Base-by-base conservation (phyloP, 305 asterid species). In the Fraxinus ornus region DNA sequence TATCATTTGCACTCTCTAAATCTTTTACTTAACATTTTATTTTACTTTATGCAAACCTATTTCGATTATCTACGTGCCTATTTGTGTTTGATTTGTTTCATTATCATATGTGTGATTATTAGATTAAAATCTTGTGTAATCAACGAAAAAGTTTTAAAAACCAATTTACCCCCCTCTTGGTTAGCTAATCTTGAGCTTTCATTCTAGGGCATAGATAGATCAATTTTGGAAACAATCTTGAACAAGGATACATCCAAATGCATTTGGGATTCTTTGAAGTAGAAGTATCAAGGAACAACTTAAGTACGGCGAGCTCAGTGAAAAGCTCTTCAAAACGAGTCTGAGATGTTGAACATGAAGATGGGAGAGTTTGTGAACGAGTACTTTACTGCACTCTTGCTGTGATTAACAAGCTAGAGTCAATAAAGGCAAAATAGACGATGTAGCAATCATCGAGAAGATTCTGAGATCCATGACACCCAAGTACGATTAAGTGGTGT, bases 201-300 rank as follows among this genome's bases (percentile, higher is more conserved):
- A 28, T 78, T 78, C n/a, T 79, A 78, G 8, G 82, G 30, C 2
- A 78, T 78, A 30, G 82, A 83, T 36, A 28, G 57, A 10, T 10
- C 28, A 0, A 60, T 78, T 12, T 3, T 76, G 39, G 80, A 81
- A 19, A 57, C 35, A 0, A 81, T 62, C 21, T 13, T 79, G 24
- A 19, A n/a, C 28, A 64, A 66, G 2, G 30, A 64, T 33, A 78
- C 36, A 7, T 4, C 24, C 4, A 78, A 1, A 32, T 9, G 6
- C 62, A 52, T 37, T 12, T 60, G 36, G 75, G 26, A 78, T 9
- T 78, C 44, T 0, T 12, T 74, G 19, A 80, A 74, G 30, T 19
- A 3, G 13, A 80, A 74, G 24, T 21, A 49, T 19, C 32, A 33
- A 2, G 79, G 62, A 7, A 55, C 2, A 6, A 2, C 15, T 21